Base-by-base conservation (phyloP, 139 green algal species). In the Chlamydomonas schloesseri region DNA sequence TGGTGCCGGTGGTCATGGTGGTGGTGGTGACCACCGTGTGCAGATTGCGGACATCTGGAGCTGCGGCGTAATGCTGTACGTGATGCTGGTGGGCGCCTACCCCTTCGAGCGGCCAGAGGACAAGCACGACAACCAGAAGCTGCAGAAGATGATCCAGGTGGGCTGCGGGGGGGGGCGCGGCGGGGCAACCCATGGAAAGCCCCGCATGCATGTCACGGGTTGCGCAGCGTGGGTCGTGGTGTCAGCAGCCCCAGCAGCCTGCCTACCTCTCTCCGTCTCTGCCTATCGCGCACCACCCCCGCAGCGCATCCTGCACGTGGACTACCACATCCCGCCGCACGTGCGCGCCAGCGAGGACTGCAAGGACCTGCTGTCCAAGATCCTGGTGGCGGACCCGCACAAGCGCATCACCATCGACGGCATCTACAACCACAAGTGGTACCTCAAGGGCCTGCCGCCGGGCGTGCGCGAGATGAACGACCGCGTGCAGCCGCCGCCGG, bases 11-110 rank as follows among this genome's bases (percentile, higher is more conserved):
- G n/a, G n/a, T n/a, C n/a, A n/a, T n/a, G n/a, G n/a, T n/a, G n/a
- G n/a, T n/a, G n/a, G n/a, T n/a, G n/a, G n/a, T n/a, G n/a, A n/a
- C n/a, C n/a, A n/a, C n/a, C n/a, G n/a, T 36, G 23, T 55, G 73
- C 89, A 93, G 92, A 81, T 95, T 33, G 96, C 97, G 1, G 97
- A 99, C 93, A 96, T 99, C 73, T 99, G 98, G 98, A 98, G 93
- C 3, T 98, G 96, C 89, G 98, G 98, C 2, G 98, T 99, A 28
- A 99, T 98, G 92, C 93, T 99, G 82, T 99, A 98, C 88, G 97
- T 99, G 28, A 99, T 99, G 98, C 89, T 97, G 84, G 95, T 97
- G 50, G 96, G 96, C 23, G 94, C 95, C 3, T 99, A 99, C 86
- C 98, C 98, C 15, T 99, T 99, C 89, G 97, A 99, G 93, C 91